Evolutionary conservation across 768 basidiomycete species (phyloP).

Genomic region (Pleurotus cornucopiae): DNA sequence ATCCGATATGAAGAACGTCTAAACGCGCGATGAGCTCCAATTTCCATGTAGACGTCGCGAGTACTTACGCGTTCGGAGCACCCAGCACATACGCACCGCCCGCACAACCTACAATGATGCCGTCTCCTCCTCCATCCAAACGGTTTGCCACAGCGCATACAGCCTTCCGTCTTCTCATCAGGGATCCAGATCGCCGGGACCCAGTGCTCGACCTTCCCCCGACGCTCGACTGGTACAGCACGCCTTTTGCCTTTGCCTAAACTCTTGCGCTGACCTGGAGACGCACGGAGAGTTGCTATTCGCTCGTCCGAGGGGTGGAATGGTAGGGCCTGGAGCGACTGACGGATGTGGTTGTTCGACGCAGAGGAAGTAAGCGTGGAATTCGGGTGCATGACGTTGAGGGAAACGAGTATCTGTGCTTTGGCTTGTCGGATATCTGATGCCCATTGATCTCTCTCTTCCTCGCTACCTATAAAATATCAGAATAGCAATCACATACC

Average conservation of each 20-base stretch:
- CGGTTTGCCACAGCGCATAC: conserved; percentile 76
- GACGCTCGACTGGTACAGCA: conserved; percentile 24
- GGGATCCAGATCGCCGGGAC: conserved; percentile 93
- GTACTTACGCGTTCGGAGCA: conserved; percentile 75
- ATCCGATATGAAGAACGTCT: conserved; percentile 86
- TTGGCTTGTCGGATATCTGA: conserved; percentile 67
- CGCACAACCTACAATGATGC: conserved; percentile 87
- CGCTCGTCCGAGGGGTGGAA: conserved; percentile 55
- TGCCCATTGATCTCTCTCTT: conserved; percentile 64
- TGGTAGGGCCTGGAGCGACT: conserved; percentile 68
- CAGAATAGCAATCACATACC: neutral
- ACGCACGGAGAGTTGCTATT: conserved; percentile 23
- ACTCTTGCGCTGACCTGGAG: conserved; percentile 13
- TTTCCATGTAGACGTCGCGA: neutral
- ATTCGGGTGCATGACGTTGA: conserved; percentile 71
- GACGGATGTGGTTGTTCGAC: conserved; percentile 71
- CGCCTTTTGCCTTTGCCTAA: conserved; percentile 16
- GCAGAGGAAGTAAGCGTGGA: conserved; percentile 78
- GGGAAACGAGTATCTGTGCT: conserved; percentile 59
- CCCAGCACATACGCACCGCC: conserved; percentile 76
- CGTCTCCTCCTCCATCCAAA: conserved; percentile 79
- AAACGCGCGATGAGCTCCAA: neutral
- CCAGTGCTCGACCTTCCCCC: conserved; percentile 71
- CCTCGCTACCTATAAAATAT: conserved; percentile 38
- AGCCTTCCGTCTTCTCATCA: conserved; percentile 74